Percentiles rank a stretch among this genome's conserved stretches.
These are phyloP conservation scores for Hyphodiscus hymeniophilus DNA, from an alignment of 495 filamentous ascomycete species.

Conservation along the genomic window DNA sequence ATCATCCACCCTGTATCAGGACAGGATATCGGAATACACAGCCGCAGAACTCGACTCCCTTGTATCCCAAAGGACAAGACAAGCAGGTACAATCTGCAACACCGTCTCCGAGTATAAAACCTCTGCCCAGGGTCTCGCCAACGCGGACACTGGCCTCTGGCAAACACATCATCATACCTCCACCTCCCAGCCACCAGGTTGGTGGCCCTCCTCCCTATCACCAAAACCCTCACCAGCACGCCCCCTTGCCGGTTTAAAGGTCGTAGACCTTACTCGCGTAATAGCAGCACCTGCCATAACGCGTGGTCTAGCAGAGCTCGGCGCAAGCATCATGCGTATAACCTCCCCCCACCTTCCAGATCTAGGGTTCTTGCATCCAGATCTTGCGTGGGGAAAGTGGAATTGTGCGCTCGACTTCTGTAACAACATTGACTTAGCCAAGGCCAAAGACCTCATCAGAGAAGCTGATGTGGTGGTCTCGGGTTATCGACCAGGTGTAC, in stretches of 20 bases:
- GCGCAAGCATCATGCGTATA: constrained; percentile 53
- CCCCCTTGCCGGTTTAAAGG: constrained; percentile 47
- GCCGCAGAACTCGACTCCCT: not conserved
- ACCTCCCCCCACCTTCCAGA: constrained; percentile 48
- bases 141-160: constrained; percentile 40
- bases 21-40: not conserved
- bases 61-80: constrained; percentile 11
- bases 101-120: constrained; percentile 37
- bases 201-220: constrained; percentile 28
- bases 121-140: constrained; percentile 42
- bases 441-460: constrained; percentile 40
- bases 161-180: constrained; percentile 28
- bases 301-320: constrained; percentile 45
- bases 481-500: constrained; percentile 57
- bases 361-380: constrained; percentile 33
- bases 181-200: constrained; percentile 30
- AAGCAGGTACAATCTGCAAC: constrained; percentile 44
- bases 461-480: constrained; percentile 50
- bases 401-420: constrained; percentile 40
- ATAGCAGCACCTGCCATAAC: constrained; percentile 52
- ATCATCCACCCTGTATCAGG: not conserved
- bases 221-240: constrained; percentile 26
- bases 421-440: constrained; percentile 32
- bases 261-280: constrained; percentile 60
- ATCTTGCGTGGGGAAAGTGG: constrained; percentile 51